Evolutionary conservation across 805 yeast genomes (phyloP).

Genomic region (Yarrowia deformans): DNA sequence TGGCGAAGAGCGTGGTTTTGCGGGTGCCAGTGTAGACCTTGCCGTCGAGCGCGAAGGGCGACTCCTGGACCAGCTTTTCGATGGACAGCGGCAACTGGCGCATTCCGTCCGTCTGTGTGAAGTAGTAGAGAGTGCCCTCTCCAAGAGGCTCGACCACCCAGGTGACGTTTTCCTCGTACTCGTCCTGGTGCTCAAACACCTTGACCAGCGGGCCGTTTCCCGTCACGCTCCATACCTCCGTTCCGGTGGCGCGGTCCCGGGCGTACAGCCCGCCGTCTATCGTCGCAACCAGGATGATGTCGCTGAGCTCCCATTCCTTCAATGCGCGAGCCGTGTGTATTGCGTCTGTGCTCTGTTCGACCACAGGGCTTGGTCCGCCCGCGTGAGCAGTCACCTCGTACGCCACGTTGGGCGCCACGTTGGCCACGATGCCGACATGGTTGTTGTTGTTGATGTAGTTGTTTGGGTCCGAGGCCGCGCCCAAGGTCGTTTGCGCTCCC

Average conservation of each 20-base stretch:
- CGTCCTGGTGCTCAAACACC: constrained; percentile 44
- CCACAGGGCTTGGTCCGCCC: constrained; percentile 5
- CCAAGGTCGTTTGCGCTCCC: constrained; percentile 5
- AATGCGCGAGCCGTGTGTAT: constrained; percentile 45
- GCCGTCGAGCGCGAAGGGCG: constrained; percentile 86
- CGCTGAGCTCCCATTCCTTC: constrained; percentile 60
- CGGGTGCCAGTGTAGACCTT: constrained; percentile 88
- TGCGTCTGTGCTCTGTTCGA: constrained; percentile 21
- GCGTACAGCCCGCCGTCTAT: constrained; percentile 90
- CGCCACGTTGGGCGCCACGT: constrained; percentile 11
- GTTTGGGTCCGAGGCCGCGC: neutral
- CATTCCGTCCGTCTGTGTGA: constrained; percentile 75
- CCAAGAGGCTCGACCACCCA: constrained; percentile 93
- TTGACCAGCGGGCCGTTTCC: constrained; percentile 69
- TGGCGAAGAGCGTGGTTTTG: constrained; percentile 73
- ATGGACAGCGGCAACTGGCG: constrained; percentile 84
- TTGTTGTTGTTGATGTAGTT: neutral
- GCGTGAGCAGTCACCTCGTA: constrained; percentile 14
- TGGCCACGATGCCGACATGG: constrained; percentile 11
- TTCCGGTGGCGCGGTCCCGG: constrained; percentile 75
- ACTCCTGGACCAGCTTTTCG: constrained; percentile 74
- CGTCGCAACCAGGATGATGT: constrained; percentile 73
- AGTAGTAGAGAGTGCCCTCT: constrained; percentile 84
- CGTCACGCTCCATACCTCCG: constrained; percentile 74
- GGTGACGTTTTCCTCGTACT: constrained; percentile 53